Percentiles rank a stretch among this genome's conserved stretches.
phyloP scores from a whole-genome alignment of 345 rosid species.

The Murraya koenigii region DNA sequence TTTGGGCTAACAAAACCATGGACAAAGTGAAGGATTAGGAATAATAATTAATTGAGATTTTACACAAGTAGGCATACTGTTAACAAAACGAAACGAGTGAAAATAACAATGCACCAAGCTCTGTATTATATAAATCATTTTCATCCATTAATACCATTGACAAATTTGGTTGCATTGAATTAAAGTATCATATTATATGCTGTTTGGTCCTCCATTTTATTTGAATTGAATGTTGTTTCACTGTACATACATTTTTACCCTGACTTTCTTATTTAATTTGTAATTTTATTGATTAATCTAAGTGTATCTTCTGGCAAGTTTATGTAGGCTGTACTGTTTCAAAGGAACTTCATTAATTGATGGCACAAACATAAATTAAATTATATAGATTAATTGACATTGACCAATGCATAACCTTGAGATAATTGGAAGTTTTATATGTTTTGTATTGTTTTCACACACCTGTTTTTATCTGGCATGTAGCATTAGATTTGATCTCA shows the following conservation, averaged over 20 bases:
- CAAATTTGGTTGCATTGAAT: slow-evolving; percentile 25
- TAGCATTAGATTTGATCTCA: no score
- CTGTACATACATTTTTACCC: not conserved
- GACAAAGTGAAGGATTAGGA: not conserved
- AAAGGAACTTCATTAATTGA: no score
- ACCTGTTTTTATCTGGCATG: no score
- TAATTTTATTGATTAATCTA: not conserved
- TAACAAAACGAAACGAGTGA: not conserved
- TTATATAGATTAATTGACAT: no score
- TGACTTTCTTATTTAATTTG: not conserved
- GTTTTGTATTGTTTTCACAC: no score
- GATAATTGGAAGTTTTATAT: no score
- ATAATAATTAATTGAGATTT: not conserved
- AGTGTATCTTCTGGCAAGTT: not conserved
- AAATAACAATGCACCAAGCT: not conserved
- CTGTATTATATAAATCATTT: slow-evolving; percentile 6
- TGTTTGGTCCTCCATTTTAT: slow-evolving; percentile 4
- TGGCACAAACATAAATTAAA: no score
- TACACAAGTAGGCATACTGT: not conserved
- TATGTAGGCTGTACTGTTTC: not conserved
- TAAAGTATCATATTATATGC: slow-evolving; percentile 13
- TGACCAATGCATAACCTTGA: no score
- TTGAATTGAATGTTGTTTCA: not conserved
- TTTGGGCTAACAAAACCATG: not conserved
- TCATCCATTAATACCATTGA: slow-evolving; percentile 18